Conservation (phyloP, 139 green algal species). For the Chlamydomonas schloesseri region DNA sequence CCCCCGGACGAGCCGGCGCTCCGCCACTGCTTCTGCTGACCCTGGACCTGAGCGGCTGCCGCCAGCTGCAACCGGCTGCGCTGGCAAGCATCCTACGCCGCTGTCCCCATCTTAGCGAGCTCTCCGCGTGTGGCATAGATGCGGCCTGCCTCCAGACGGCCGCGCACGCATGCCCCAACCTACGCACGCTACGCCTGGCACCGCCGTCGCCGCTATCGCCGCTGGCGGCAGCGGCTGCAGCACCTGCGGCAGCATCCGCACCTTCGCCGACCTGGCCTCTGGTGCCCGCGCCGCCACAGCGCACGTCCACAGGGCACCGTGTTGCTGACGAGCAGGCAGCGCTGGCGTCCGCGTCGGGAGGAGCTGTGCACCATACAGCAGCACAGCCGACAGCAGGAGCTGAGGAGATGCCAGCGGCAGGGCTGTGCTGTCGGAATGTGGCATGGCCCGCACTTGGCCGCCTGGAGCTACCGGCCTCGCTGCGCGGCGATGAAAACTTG, state of each 20-base stretch:
- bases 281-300: neutral
- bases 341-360: too few species aligned
- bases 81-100: neutral
- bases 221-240: neutral
- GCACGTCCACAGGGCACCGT: neutral
- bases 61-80: neutral
- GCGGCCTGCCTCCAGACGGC: neutral
- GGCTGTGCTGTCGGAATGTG: neutral
- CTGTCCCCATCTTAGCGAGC: neutral
- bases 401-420: neutral
- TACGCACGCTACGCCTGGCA: neutral
- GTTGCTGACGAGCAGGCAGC: too few species aligned
- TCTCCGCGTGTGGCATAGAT: neutral
- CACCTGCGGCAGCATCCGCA: too few species aligned
- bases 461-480: neutral
- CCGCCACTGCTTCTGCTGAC: neutral
- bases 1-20: neutral
- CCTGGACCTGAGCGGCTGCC: neutral
- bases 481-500: neutral
- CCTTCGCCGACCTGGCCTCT: neutral
- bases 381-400: neutral
- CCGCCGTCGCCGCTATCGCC: too few species aligned
- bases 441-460: neutral
- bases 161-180: neutral
- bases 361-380: neutral